phyloP scores from a whole-genome alignment of 2,329 filamentous ascomycete genomes.

The Aplosporella prunicola region DNA sequence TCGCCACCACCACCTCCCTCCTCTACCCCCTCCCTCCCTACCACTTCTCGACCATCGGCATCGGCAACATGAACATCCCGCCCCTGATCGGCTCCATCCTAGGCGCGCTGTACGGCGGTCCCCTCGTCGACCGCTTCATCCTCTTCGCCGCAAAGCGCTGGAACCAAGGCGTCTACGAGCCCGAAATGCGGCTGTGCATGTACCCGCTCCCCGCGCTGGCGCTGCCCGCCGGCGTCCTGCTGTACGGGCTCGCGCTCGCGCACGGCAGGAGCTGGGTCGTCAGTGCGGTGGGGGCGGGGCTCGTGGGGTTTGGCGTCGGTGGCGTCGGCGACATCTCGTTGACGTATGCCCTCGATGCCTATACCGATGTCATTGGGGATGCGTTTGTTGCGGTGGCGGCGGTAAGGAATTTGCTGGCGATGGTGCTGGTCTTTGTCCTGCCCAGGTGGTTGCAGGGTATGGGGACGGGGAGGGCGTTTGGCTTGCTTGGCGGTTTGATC shows the following conservation, averaged over 20 bases:
- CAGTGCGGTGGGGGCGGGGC: slow-evolving; percentile 28
- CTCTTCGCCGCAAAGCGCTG: slow-evolving; percentile 23
- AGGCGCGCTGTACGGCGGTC: slow-evolving; percentile 1
- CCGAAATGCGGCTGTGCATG: slow-evolving; percentile 37
- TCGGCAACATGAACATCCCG: slow-evolving; percentile 28
- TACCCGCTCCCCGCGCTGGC: slow-evolving; percentile 24
- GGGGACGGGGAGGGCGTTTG: slow-evolving; percentile 34
- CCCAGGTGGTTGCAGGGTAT: slow-evolving; percentile 32
- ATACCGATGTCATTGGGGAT: slow-evolving; percentile 35
- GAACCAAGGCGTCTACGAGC: slow-evolving; percentile 35
- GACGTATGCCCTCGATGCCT: slow-evolving; percentile 32
- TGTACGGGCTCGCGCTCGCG: slow-evolving; percentile 29
- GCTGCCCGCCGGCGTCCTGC: slow-evolving; percentile 27
- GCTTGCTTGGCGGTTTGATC: slow-evolving; percentile 23
- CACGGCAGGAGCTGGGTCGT: slow-evolving; percentile 21
- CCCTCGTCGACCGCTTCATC: slow-evolving; percentile 1
- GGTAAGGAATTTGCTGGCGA: slow-evolving; percentile 35
- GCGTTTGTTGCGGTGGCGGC: slow-evolving; percentile 38
- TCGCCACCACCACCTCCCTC: slow-evolving; percentile 32
- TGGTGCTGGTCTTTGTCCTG: slow-evolving; percentile 39
- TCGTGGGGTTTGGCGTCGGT: slow-evolving; percentile 30
- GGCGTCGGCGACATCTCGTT: slow-evolving; percentile 26
- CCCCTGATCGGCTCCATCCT: slow-evolving; percentile 9
- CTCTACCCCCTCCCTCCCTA: slow-evolving; percentile 26
- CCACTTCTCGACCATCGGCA: slow-evolving; percentile 28